These are phyloP conservation scores for Podospora australis DNA, from an alignment of 495 filamentous ascomycete genomes.

Conservation along the genomic window DNA sequence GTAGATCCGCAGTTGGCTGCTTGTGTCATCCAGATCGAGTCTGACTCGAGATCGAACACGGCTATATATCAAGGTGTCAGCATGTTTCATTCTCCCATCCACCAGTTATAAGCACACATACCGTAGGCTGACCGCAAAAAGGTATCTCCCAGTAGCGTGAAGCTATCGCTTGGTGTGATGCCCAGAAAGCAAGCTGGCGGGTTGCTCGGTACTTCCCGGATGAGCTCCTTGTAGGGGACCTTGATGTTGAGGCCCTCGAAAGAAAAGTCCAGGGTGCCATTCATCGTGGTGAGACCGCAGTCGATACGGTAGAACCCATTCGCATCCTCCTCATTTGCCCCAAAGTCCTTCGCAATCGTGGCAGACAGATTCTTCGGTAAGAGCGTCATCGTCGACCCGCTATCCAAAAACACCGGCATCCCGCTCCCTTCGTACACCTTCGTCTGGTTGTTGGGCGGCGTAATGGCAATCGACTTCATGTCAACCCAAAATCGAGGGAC, in stretches of 20 bases:
- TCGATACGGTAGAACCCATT: constrained; percentile 61
- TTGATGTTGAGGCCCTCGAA: constrained; percentile 63
- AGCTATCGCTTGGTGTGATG: constrained; percentile 60
- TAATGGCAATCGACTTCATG: constrained; percentile 53
- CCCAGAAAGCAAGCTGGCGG: constrained; percentile 63
- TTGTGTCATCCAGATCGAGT: constrained; percentile 39
- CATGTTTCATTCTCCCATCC: neutral
- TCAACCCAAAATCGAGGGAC: constrained; percentile 51
- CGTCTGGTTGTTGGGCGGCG: constrained; percentile 38
- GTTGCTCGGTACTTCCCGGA: constrained; percentile 41
- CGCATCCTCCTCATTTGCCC: constrained; percentile 42
- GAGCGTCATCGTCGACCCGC: constrained; percentile 82
- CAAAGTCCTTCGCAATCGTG: constrained; percentile 58
- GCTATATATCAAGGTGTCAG: constrained; percentile 18
- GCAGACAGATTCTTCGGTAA: constrained; percentile 62
- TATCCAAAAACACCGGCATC: constrained; percentile 74
- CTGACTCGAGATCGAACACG: constrained; percentile 42
- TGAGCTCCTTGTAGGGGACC: constrained; percentile 53
- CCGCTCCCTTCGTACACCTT: constrained; percentile 42
- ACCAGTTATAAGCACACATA: constrained; percentile 16
- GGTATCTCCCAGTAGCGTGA: constrained; percentile 77
- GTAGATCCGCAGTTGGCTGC: constrained; percentile 40
- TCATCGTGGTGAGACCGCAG: constrained; percentile 59
- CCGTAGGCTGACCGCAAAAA: constrained; percentile 86
- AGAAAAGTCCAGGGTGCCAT: constrained; percentile 63